These are phyloP conservation scores for Castanea crenata DNA, from an alignment of 306 rosid genomes.

Conservation along the genomic window DNA sequence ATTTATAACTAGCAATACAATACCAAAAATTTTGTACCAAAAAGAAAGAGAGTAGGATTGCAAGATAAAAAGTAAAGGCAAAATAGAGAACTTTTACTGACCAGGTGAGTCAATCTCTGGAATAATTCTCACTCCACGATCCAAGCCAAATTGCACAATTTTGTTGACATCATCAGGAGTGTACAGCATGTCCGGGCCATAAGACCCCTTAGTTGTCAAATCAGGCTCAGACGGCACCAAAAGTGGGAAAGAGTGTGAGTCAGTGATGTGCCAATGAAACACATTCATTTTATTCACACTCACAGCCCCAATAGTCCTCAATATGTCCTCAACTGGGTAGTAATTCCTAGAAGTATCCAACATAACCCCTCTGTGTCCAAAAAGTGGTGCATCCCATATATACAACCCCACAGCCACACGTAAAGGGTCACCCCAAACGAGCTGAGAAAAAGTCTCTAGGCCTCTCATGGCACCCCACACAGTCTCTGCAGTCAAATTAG, in stretches of 20 bases:
- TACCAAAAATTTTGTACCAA: too few relatives aligned
- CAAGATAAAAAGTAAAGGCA: not conserved
- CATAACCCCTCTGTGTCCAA: conserved; percentile 56
- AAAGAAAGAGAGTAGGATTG: too few relatives aligned
- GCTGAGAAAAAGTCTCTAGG: conserved; percentile 75
- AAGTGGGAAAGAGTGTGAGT: conserved; percentile 80
- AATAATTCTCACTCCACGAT: conserved; percentile 73
- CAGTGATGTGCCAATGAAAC: conserved; percentile 88
- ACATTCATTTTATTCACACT: conserved; percentile 79
- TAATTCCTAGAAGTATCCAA: conserved; percentile 81
- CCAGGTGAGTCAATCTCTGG: conserved; percentile 93
- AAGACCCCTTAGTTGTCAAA: conserved; percentile 70
- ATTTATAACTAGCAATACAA: too few relatives aligned
- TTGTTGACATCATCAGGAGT: conserved; percentile 49
- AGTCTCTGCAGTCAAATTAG: conserved; percentile 42
- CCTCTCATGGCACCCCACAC: conserved; percentile 86
- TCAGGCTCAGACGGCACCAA: conserved; percentile 69
- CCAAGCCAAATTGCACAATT: conserved; percentile 64
- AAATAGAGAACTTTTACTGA: conserved; percentile 19
- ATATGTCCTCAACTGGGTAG: conserved; percentile 49
- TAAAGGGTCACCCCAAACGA: conserved; percentile 59
- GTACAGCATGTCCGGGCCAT: conserved; percentile 63
- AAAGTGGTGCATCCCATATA: conserved; percentile 58
- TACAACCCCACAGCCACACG: conserved; percentile 42
- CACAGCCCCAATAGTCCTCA: conserved; percentile 67